Percentiles rank a stretch among this genome's conserved stretches.
These are phyloP conservation scores for Nicotiana paniculata DNA, from an alignment of 257 asterid species.

Conservation along the genomic window DNA sequence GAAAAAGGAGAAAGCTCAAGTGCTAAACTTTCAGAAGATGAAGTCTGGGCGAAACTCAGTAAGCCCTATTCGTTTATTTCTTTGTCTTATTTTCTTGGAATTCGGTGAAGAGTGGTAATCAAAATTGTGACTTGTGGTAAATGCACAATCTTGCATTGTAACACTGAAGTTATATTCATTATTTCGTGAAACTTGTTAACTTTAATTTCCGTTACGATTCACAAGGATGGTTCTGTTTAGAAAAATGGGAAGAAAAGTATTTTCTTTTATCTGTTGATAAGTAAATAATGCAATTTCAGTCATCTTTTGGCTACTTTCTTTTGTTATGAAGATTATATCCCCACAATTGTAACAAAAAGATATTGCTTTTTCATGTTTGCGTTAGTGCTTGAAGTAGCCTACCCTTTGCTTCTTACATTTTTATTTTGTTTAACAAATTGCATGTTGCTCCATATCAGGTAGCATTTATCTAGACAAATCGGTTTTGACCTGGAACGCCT, in stretches of 20 bases:
- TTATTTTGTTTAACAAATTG: not conserved
- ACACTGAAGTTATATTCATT: not conserved
- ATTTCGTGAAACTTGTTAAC: not conserved
- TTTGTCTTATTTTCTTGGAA: not conserved
- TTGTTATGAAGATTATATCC: not conserved
- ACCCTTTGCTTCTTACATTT: not conserved
- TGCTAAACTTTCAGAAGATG: constrained; percentile 27
- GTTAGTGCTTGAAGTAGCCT: not conserved
- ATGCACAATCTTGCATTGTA: not conserved
- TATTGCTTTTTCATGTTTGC: not conserved
- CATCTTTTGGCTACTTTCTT: not conserved
- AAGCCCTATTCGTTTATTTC: constrained; percentile 4
- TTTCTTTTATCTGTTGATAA: not conserved
- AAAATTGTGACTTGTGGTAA: not conserved
- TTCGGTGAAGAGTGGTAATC: not conserved
- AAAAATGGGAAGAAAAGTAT: not conserved
- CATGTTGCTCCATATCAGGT: not conserved
- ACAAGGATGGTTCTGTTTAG: not conserved
- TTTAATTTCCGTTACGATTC: not conserved
- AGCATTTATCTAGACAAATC: not conserved
- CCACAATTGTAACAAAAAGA: not conserved
- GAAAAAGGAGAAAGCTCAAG: constrained; percentile 63
- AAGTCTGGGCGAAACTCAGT: constrained; percentile 86
- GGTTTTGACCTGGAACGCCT: not conserved
- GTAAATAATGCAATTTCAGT: not conserved